Evolutionary conservation across 2,329 filamentous ascomycete genomes (phyloP), one percentile per base, ranked within the genome.

Genomic region (Myriosclerotinia duriaeana): DNA sequence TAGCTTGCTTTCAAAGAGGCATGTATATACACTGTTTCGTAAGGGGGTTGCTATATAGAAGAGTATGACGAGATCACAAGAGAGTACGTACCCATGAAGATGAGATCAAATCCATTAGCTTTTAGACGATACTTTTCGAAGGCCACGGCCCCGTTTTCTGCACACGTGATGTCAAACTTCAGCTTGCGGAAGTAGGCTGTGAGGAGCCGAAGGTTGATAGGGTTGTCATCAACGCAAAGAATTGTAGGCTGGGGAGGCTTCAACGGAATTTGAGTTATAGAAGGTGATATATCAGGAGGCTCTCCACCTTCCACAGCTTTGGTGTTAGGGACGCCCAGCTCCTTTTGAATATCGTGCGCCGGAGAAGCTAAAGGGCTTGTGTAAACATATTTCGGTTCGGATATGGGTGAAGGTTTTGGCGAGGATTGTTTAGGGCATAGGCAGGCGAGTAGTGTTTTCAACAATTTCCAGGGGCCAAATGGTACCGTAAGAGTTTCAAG

Each of bases 21-120:
- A 20, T n/a, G 26, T 34, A 14, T 7, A 50, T 38, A 22, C 38
- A 7, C 14, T 14, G 2, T 12, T 22, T 22, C 26, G 15, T 80
- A 81, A 40, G 80, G 73, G 12, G 80, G 74, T 14, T 50, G 30
- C 12, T 52, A 30, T 5, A 52, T 15, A 12, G 22, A 12, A 14
- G n/a, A 22, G 11, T 50, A 50, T 22, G 44, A 4, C 44, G 20
- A 46, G 8, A 20, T 20, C 8, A 44, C 9, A 46, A 46, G 7
- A n/a, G 34, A 1, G 38, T 17, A 70, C 69, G 5, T 73, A 77
- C 78, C 83, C 81, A 84, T 84, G 34, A 84, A 77, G 8, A 84
- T 77, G 42, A 82, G 77, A 55, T 78, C 77, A 48, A 78, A 79
- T 0, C 73, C 69, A 17, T 75, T 72, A 26, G 74, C 69, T 44